Evolutionary conservation across 108 stramenopile genomes (phyloP), one percentile per base, ranked within the genome.

Genomic region (Epithemia pelagica): DNA sequence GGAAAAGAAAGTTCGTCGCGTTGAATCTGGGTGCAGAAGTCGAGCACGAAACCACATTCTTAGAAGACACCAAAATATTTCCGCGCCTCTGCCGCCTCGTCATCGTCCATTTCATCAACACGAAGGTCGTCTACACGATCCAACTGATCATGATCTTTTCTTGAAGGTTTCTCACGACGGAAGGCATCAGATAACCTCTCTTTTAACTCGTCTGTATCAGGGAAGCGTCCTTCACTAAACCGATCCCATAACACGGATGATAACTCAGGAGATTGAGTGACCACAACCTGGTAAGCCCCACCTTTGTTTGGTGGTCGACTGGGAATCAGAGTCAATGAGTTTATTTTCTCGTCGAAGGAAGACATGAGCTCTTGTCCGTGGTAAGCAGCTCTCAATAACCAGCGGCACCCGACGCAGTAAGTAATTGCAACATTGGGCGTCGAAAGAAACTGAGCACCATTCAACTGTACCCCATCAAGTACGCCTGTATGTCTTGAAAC

Each of bases 61-160:
- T 71, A 87, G 65, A 80, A 53, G 20, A 87, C 86, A 25, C 86
- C 86, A 72, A 84, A 87, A 51, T 37, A 82, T 24, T 64, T 71
- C 20, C 86, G 60, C 25, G 78, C 72, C 58, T 82, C 77, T 53
- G 65, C 79, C 8, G 81, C 83, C 28, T 82, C 86, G 19, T 87
- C 86, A 8, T 84, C 86, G 69, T 80, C 78, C 80, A 87, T 80
- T 28, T 68, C 62, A 1, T 68, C 76, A 0, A 51, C 28, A 28
- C 51, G 15, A 2, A 32, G 30, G 3, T 20, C 27, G 10, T 63
- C 72, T 1, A 51, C 73, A 2, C 64, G 61, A 60, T 59, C 57
- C 33, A 61, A 30, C 25, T 70, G 28, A 20, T 33, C 56, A 32
- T 71, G 51, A 0, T 68, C 71, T 20, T 15, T 57, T n/a, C n/a